These are phyloP conservation scores for Cryptococcus deneoformans DNA, from an alignment of 1,284 basidiomycete genomes.

Conservation along the genomic window DNA sequence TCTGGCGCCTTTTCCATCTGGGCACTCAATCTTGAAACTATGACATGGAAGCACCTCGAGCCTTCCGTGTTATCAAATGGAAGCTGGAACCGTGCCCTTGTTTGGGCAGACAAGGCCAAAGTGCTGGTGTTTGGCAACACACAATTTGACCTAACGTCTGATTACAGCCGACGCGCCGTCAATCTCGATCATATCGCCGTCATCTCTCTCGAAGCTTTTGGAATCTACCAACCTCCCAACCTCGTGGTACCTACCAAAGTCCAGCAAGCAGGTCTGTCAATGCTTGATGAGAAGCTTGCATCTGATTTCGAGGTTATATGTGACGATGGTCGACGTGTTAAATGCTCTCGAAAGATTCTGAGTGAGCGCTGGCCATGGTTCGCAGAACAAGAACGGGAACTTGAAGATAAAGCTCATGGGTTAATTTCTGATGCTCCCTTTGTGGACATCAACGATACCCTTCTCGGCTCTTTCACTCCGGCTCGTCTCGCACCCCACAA, in stretches of 20 bases:
- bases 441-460: conserved; percentile 39
- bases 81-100: conserved; percentile 83
- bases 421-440: conserved; percentile 23
- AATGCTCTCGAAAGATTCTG: conserved; percentile 75
- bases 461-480: conserved; percentile 34
- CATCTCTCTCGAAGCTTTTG: conserved; percentile 87
- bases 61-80: conserved; percentile 70
- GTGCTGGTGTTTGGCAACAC: conserved; percentile 87
- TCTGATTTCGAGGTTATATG: conserved; percentile 88
- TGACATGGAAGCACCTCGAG: conserved; percentile 82
- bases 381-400: conserved; percentile 60
- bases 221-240: conserved; percentile 81
- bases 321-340: conserved; percentile 79
- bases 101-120: conserved; percentile 73
- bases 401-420: conserved; percentile 19
- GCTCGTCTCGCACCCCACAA: conserved; percentile 58
- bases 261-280: conserved; percentile 62
- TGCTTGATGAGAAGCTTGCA: conserved; percentile 69
- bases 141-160: conserved; percentile 79
- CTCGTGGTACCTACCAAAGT: conserved; percentile 67
- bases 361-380: conserved; percentile 95
- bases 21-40: conserved; percentile 74
- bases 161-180: conserved; percentile 84
- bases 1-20: conserved; percentile 74
- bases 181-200: conserved; percentile 89